Evolutionary conservation across 2,329 filamentous ascomycete species (phyloP), one percentile per base, ranked within the genome.

Genomic region (Trichophyton equinum): DNA sequence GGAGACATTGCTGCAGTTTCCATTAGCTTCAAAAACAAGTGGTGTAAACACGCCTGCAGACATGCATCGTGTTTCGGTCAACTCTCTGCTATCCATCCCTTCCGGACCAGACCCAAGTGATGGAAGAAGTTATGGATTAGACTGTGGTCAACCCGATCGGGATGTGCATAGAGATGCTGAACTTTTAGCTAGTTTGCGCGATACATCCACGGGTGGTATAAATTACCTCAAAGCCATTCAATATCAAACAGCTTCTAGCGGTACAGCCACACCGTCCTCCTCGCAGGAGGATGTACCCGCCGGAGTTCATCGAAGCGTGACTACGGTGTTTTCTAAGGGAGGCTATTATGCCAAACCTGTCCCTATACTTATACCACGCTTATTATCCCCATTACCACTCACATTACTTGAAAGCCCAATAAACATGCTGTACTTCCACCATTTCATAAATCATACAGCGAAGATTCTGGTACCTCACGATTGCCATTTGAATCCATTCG

Each of bases 381-480:
- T 77, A 58, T 70, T 86, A 36, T 82, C 79, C 61, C 79, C 79
- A 2, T 70, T 86, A 22, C 84, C 84, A 3, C 67, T 75, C 3
- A 74, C 81, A 8, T 75, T 91, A 33, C 73, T 81, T 49, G 82
- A 86, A 42, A 91, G 89, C 66, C 86, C 84, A 0, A 92, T 92
- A 82, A 92, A 94, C 68, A 73, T 94, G 63, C 79, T 94, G 65
- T 86, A 86, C 67, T 86, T 86, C 65, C 83, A 87, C 69, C 83
- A 85, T 67, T 86, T 94, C 68, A 78, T 94, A 62, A 89, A 91
- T 67, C 87, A 94, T 71, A 94, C 89, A 2, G 88, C 88, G 6
- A 82, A 83, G 62, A 84, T 85, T 66, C 71, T 84, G 60, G 79
- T 83, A 2, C 80, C 82, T 1, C 82, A 86, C 67, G 82, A 85